Evolutionary conservation across 768 basidiomycete genomes (phyloP).

Genomic region (Lactarius deliciosus): DNA sequence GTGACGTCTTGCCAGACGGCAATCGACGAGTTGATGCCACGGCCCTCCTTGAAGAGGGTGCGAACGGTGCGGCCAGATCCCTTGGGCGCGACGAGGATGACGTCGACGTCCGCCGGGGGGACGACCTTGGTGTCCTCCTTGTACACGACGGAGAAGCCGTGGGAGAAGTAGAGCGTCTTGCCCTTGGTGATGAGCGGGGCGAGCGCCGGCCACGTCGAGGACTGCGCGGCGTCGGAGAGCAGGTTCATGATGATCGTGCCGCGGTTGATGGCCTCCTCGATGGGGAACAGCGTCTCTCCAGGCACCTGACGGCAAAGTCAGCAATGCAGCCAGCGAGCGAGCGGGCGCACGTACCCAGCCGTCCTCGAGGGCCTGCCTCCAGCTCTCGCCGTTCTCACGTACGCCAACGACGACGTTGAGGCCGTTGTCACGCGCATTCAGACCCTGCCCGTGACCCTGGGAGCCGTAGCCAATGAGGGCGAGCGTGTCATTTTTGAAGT

Average conservation of each 20-base stretch:
- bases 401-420: conserved; percentile 99
- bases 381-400: conserved; percentile 93
- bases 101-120: conserved; percentile 91
- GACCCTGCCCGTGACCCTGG: conserved; percentile 96
- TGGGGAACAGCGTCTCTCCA: conserved; percentile 96
- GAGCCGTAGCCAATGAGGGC: conserved; percentile 99
- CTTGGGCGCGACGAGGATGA: conserved; percentile 99
- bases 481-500: conserved; percentile 99
- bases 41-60: conserved; percentile 99
- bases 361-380: conserved; percentile 93
- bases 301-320: conserved; percentile 58
- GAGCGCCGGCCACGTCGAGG: conserved; percentile 86
- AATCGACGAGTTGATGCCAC: conserved; percentile 94
- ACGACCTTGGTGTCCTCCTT: conserved; percentile 95
- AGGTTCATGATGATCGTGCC: conserved; percentile 99
- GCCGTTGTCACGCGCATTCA: conserved; percentile 99
- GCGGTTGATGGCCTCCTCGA: conserved; percentile 92
- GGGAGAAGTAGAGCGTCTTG: conserved; percentile 99
- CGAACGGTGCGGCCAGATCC: conserved; percentile 99
- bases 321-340: background rate
- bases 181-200: conserved; percentile 97
- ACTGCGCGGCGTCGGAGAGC: conserved; percentile 98
- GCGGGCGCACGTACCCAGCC: conserved; percentile 71
- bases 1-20: conserved; percentile 98
- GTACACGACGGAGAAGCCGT: conserved; percentile 99